Evolutionary conservation across 2,329 filamentous ascomycete species (phyloP), one percentile per base, ranked within the genome.

Genomic region (Gremmenia infestans): DNA sequence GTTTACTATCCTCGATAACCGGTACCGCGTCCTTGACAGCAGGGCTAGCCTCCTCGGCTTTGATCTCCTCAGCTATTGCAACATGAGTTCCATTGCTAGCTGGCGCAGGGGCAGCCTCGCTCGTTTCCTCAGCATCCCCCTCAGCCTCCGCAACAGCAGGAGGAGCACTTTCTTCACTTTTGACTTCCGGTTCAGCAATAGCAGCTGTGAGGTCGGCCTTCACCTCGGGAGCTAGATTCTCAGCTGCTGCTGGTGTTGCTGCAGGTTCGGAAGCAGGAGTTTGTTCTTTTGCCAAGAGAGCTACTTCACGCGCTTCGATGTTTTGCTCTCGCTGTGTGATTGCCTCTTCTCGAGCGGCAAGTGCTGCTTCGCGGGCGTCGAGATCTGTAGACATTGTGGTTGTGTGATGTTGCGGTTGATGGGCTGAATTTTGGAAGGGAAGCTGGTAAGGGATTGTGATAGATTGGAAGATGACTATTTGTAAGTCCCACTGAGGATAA

Each of bases 321-420:
- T 56, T 39, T 3, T 37, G 19, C 45, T 56, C 54, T 32, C 54
- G 36, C 12, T 36, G 8, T 6, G 46, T 23, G 5, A 53, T 14
- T 1, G 54, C 45, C 22, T 53, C 54, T 22, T 56, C 54, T 22
- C 54, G 54, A 40, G 50, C 50, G 25, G 35, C 28, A 42, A 57
- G 9, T 8, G 55, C 50, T 35, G 50, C 46, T 50, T 57, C 55
- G 19, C 55, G 50, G 8, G 55, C 50, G 22, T 57, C 50, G 55
- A 57, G 22, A 8, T 57, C 55, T 45, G 42, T 12, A 22, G 55
- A 53, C 55, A 57, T 57, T 57, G 46, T 22, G 1, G 19, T 12
- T 45, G 42, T 40, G 11, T 45, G 11, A 12, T 45, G 11, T 45
- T 8, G n/a, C 11, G 12, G 15, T 15, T 17, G 17, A 25, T 45